Conservation (phyloP, 495 filamentous ascomycete genomes). For the Astrothelium subdiscretum region DNA sequence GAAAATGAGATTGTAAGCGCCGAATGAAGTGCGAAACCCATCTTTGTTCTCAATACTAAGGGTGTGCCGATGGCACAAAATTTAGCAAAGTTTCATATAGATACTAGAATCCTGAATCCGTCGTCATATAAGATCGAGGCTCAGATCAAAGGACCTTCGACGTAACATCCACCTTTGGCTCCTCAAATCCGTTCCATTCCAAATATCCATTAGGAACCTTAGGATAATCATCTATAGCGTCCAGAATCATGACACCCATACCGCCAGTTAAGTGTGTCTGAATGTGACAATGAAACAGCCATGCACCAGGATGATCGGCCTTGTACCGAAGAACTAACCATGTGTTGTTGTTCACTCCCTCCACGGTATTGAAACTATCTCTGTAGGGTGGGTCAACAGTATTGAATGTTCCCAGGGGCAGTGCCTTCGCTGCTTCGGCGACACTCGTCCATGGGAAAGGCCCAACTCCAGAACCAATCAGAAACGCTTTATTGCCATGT, state of each 20-base stretch:
- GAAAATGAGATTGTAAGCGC: no score
- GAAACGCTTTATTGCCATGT: constrained; percentile 5
- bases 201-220: constrained; percentile 2
- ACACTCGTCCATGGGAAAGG: constrained; percentile 1
- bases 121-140: no score
- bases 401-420: constrained; percentile 3
- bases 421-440: constrained; percentile 1
- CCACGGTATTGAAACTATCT: constrained; percentile 6
- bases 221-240: constrained; percentile 5
- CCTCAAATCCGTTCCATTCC: constrained; percentile 4
- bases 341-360: constrained; percentile 2
- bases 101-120: no score
- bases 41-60: no score
- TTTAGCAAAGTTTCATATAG: no score
- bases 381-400: constrained; percentile 4
- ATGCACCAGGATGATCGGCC: constrained; percentile 5
- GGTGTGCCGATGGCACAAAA: no score
- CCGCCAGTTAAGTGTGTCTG: constrained; percentile 6
- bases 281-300: constrained; percentile 8
- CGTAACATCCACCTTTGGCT: neutral
- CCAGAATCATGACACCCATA: constrained; percentile 6
- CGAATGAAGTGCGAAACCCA: no score
- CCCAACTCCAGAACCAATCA: constrained; percentile 2
- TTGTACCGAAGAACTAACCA: constrained; percentile 6
- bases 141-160: neutral